These are phyloP conservation scores for Panicum miliaceum DNA, from an alignment of 176 grass and related monocot genomes.

Conservation along the genomic window DNA sequence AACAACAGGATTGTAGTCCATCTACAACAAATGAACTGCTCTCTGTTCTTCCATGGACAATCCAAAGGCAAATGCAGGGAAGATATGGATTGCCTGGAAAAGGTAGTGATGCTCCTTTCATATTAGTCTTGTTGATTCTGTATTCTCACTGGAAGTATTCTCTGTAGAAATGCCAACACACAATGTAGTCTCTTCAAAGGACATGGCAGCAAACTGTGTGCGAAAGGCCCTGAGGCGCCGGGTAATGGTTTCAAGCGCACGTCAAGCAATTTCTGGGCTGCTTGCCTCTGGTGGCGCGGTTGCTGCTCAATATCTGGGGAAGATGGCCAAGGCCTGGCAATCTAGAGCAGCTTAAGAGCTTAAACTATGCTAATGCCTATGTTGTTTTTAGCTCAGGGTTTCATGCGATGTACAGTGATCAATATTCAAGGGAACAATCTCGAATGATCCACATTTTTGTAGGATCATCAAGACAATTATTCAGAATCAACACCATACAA, in stretches of 20 bases:
- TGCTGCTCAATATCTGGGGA: conserved; percentile 66
- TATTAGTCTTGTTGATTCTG: not conserved
- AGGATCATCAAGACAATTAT: not conserved
- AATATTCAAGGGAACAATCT: too few relatives aligned
- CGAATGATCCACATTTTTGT: too few relatives aligned
- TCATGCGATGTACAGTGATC: not conserved
- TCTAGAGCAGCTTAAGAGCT: conserved; percentile 49
- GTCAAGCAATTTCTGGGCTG: conserved; percentile 74
- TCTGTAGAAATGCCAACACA: conserved; percentile 47
- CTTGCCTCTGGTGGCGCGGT: conserved; percentile 68
- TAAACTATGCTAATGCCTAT: not conserved
- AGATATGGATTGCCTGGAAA: conserved; percentile 13
- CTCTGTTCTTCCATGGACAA: conserved; percentile 73
- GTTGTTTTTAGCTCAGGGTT: not conserved
- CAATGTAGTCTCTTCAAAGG: conserved; percentile 56
- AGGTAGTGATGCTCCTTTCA: conserved; percentile 32
- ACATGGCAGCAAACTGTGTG: conserved; percentile 61
- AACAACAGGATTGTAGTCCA: conserved; percentile 65
- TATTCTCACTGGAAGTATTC: not conserved
- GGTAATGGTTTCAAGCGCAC: conserved; percentile 73
- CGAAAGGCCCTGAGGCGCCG: conserved; percentile 52
- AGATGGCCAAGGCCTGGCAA: conserved; percentile 78
- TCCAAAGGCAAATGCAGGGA: conserved; percentile 50
- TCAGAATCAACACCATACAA: not conserved
- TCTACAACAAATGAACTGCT: conserved; percentile 63